Percentiles rank a stretch among this genome's conserved stretches.
phyloP scores from a whole-genome alignment of 2,329 filamentous ascomycete genomes.

The Myriosclerotinia duriaeana region DNA sequence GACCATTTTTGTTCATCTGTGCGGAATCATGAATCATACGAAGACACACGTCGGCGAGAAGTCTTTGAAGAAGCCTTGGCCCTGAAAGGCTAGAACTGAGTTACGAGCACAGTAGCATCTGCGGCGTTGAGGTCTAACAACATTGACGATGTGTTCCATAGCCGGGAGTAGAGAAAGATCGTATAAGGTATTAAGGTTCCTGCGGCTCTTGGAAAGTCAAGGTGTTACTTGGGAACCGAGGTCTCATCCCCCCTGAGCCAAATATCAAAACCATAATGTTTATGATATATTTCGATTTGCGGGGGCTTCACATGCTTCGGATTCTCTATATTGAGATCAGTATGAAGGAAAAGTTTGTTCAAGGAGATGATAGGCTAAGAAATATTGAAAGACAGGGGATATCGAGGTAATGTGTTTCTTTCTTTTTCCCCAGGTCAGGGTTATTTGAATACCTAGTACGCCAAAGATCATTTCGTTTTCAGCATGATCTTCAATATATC shows the following conservation, averaged over 20 bases:
- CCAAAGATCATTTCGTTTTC: slow-evolving; percentile 17
- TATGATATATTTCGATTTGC: slow-evolving; percentile 10
- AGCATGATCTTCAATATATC: slow-evolving; percentile 19
- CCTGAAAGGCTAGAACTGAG: not conserved
- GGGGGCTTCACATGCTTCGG: slow-evolving; percentile 6
- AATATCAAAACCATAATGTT: not conserved
- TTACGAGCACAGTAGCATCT: not conserved
- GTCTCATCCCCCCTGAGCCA: slow-evolving; percentile 17
- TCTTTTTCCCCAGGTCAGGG: not conserved
- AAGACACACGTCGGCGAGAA: not conserved
- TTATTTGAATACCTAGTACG: not conserved
- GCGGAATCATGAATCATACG: slow-evolving; percentile 4
- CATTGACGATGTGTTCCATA: slow-evolving; percentile 1
- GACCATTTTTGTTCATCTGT: slow-evolving; percentile 4
- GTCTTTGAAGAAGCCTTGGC: not conserved
- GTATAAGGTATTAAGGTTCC: not conserved
- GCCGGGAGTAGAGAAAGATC: not conserved
- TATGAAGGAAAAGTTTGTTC: not conserved
- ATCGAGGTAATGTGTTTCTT: not conserved
- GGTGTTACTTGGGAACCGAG: slow-evolving; percentile 2
- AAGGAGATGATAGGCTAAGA: not conserved
- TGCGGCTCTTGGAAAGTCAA: slow-evolving; percentile 1
- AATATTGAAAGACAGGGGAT: not conserved
- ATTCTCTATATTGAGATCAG: slow-evolving; percentile 14
- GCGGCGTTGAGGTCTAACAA: not conserved